Base-by-base conservation (phyloP, 164 flowering plant genomes). In the Vitis amurensis region DNA sequence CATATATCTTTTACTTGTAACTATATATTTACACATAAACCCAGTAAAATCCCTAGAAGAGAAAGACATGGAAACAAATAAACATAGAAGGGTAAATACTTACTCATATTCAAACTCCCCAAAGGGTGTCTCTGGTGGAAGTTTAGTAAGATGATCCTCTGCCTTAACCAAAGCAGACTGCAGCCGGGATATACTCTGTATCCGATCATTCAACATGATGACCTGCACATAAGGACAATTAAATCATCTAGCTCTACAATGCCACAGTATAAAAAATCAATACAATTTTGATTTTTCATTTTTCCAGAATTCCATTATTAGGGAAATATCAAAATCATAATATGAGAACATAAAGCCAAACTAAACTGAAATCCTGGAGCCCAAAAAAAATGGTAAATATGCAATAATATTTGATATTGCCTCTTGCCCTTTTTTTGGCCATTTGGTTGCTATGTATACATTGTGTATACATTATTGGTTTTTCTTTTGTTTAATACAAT, bases 131-230 rank as follows among this genome's bases (percentile, higher is more conserved):
- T 88, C 91, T 12, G 88, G 76, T 17, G 88, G 82, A 62, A 87
- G 87, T 78, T 84, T 89, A 56, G 87, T 80, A 37, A 93, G 82
- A 80, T 87, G 72, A 51, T 90, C 98, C 71, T 91, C 99, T 37
- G 97, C 98, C 85, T 87, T 93, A 6, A 68, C 68, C 75, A 95
- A 72, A 47, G 86, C 72, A 64, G 89, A 77, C 69, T 91, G 90
- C 60, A 95, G 97, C 63, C 80, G 69, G 23, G 92, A 77, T 66
- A 89, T 68, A 71, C 83, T 83, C 17, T 83, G 87, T 60, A 95
- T 85, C 63, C 96, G 82, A 73, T 93, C 99, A 84, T 95, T 95
- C 83, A 95, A 77, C 99, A 95, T 95, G 81, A 93, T 67, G 16
- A 65, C 81, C 99, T 95, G 84, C 70, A 76, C 4, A 17, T 17